phyloP scores from a whole-genome alignment of 2,329 filamentous ascomycete genomes.

The Scytalidium sp. region DNA sequence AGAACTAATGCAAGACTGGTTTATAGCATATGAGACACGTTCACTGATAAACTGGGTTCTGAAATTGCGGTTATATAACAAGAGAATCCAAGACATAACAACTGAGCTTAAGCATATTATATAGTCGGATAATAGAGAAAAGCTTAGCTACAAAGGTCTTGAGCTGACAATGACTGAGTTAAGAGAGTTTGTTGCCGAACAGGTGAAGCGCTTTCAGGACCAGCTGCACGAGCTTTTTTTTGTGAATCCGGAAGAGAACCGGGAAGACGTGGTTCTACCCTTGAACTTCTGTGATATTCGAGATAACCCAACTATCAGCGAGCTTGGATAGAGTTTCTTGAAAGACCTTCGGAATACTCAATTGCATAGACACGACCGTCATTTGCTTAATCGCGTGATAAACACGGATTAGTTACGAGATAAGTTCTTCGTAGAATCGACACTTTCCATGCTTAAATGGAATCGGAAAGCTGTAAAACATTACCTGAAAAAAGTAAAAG shows the following conservation, averaged over 20 bases:
- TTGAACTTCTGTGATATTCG: conserved; percentile 5
- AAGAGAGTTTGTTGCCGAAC: conserved; percentile 1
- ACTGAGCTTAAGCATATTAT: conserved; percentile 7
- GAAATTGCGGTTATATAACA: conserved; percentile 9
- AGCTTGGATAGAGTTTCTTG: conserved; percentile 5
- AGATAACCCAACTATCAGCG: conserved; percentile 6
- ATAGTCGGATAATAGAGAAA: conserved; percentile 8
- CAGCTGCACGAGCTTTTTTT: conserved; percentile 5
- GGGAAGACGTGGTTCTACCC: background rate
- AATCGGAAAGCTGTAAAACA: background rate
- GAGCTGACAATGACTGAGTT: conserved; percentile 9
- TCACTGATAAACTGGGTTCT: conserved; percentile 11
- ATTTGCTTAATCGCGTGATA: conserved; percentile 2
- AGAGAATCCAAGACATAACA: conserved; percentile 8
- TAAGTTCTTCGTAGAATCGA: conserved; percentile 3
- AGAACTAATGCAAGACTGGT: conserved; percentile 11
- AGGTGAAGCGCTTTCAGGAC: background rate
- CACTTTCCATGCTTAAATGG: background rate
- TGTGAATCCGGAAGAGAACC: conserved; percentile 4
- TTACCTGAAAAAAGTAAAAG: conserved; percentile 2
- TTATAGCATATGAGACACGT: conserved; percentile 8
- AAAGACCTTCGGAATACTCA: conserved; percentile 1
- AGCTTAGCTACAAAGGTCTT: conserved; percentile 9
- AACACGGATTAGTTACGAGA: background rate
- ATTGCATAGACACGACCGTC: background rate